Evolutionary conservation across 345 rosid species (phyloP), one percentile per base, ranked within the genome.

Genomic region (Xanthoceras sorbifolium): DNA sequence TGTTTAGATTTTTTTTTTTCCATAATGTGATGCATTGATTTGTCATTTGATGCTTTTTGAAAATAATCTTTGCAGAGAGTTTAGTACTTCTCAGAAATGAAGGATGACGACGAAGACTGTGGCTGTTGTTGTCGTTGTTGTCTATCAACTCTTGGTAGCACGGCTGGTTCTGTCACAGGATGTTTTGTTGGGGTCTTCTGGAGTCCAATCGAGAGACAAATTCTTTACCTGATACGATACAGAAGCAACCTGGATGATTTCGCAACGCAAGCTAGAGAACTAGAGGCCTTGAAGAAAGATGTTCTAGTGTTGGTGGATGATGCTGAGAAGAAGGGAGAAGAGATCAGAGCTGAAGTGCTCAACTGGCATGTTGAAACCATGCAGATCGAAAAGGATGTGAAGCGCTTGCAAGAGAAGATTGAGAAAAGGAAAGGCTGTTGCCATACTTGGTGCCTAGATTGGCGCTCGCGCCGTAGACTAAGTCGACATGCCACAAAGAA

Each of bases 301-400:
- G 12, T 67, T 34, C 10, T 18, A 7, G n/a, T 14, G 55, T 23
- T 0, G 9, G n/a, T 67, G 55, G 6, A 67, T 12, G 71, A 4
- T 12, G 71, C 71, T 31, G 6, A 42, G 6, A 15, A 0, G 3
- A 67, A 44, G 23, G 55, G 55, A 23, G 71, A 67, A 67, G 71
- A 40, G 71, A 67, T 67, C 71, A 42, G 23, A 23, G 54, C 55
- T 23, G 71, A 42, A 23, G 71, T 67, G 6, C 55, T 2, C 17
- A 25, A 20, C 6, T 67, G 55, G 71, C 71, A 23, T 14, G 11
- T 25, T 1, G 32, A 42, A 42, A 42, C 55, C 32, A 42, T 42
- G n/a, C 32, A 67, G 54, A 23, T 10, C 25, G 71, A 67, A 14
- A 67, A 11, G 71, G 55, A 67, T 12, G 54, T 42, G 2, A n/a